These are phyloP conservation scores for Datisca glomerata DNA, from an alignment of 306 rosid genomes.

Conservation along the genomic window DNA sequence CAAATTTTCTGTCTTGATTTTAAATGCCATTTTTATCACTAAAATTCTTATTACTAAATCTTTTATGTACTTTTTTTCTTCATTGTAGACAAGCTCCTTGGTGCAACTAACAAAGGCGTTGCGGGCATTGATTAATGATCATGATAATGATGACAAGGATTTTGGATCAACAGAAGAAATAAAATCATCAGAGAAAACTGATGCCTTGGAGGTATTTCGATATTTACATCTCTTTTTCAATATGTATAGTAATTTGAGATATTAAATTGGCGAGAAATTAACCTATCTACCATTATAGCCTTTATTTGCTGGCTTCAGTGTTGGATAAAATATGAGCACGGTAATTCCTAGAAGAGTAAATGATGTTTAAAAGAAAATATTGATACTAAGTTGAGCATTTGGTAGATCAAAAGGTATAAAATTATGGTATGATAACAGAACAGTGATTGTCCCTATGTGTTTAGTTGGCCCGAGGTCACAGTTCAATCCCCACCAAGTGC, in stretches of 20 bases:
- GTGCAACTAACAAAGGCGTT: constrained; percentile 73
- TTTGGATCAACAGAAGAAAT: constrained; percentile 34
- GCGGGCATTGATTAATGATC: constrained; percentile 49
- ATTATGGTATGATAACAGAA: too few relatives aligned
- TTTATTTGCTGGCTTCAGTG: too few relatives aligned
- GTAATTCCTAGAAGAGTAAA: neutral
- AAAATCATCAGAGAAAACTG: constrained; percentile 51
- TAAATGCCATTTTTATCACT: constrained; percentile 9
- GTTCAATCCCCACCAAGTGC: too few relatives aligned
- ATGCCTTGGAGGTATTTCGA: constrained; percentile 77
- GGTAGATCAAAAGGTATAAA: too few relatives aligned
- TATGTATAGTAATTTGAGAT: too few relatives aligned
- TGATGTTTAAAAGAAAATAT: neutral
- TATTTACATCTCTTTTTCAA: constrained; percentile 6
- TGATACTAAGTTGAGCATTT: too few relatives aligned
- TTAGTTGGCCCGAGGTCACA: too few relatives aligned
- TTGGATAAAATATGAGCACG: too few relatives aligned
- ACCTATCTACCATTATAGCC: too few relatives aligned
- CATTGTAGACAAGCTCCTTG: constrained; percentile 53
- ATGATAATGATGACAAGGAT: constrained; percentile 55
- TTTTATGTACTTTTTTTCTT: constrained; percentile 8
- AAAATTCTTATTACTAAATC: too few relatives aligned
- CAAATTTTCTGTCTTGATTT: constrained; percentile 2
- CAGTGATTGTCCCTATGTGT: too few relatives aligned
- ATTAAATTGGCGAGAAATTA: too few relatives aligned